These are phyloP conservation scores for Phlegmacium glaucopus DNA, from an alignment of 768 basidiomycete species.

Conservation along the genomic window DNA sequence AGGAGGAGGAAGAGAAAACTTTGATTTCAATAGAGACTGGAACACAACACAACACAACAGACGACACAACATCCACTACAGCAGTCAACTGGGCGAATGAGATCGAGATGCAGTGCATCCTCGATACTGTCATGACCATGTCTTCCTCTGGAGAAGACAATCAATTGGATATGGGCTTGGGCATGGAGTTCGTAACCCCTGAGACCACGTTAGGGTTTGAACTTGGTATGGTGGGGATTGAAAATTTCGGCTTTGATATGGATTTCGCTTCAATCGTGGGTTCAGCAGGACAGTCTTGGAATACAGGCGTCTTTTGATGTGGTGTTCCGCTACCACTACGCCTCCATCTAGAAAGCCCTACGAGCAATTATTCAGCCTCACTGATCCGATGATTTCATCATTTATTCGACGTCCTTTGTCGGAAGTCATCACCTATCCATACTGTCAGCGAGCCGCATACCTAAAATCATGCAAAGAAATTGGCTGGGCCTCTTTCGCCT, in stretches of 20 bases:
- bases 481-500: no score
- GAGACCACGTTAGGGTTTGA: background rate
- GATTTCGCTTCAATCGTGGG: slow-evolving; percentile 6
- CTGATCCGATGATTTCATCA: no score
- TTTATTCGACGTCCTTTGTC: no score
- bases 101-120: slow-evolving; percentile 58
- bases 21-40: slow-evolving; percentile 16
- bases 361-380: no score
- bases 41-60: slow-evolving; percentile 18
- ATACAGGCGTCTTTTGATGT: slow-evolving; percentile 13
- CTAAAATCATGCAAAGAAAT: no score
- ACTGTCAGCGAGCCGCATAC: no score
- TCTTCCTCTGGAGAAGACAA: background rate
- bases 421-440: no score
- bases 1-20: slow-evolving; percentile 10
- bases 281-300: slow-evolving; percentile 18
- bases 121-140: slow-evolving; percentile 35
- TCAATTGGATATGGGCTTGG: slow-evolving; percentile 12
- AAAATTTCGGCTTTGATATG: slow-evolving; percentile 1
- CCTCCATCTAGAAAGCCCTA: no score
- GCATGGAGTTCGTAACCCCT: background rate
- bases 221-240: slow-evolving; percentile 2
- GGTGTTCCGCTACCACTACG: no score
- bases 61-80: slow-evolving; percentile 18
- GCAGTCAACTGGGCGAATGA: slow-evolving; percentile 36